Base-by-base conservation (phyloP, 139 green algal genomes). In the Chlorella sorokiniana region DNA sequence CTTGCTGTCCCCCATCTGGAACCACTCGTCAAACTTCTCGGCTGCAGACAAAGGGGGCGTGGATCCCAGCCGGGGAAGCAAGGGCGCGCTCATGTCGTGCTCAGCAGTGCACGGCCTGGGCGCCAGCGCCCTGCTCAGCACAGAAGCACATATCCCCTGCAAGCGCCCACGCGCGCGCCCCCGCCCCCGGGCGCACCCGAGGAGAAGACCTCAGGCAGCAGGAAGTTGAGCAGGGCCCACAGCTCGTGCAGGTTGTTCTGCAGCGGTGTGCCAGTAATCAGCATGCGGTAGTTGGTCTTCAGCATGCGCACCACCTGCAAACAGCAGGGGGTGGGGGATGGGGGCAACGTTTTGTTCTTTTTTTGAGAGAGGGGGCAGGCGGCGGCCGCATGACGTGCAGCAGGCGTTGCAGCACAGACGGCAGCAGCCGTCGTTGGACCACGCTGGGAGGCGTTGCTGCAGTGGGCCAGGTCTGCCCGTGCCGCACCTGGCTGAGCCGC, bases 191-290 rank as follows among this genome's bases (percentile, higher is more conserved):
- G n/a, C 71, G 1, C 52, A 79, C 61, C 77, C 0, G 78, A 86
- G 35, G 78, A 89, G 83, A 99, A 99, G n/a, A 98, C 90, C 88
- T 99, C 96, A 0, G 97, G 97, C 83, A 99, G 92, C 88, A 99
- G 89, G 84, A 99, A 99, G 90, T 99, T 99, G 82, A 99, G 93
- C 81, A 99, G 92, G 31, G 97, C 96, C 97, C 97, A 99, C 70
- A 99, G 94, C 81, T 86, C 81, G 74, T 81, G 81, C 72, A 86
- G 73, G 89, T 99, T 99, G 90, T 99, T 99, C 89, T 99, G 96
- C 76, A 99, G 92, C n/a, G 96, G 96, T 35, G 96, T 99, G 65
- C 96, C 96, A 0, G 97, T 99, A 90, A 99, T 98, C 59, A 99
- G 93, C 85, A 99, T 91, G 48, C 95, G 94, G 92, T 97, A 98